Conservation (phyloP, 1,139 yeast species). For the Pichia sp. region DNA sequence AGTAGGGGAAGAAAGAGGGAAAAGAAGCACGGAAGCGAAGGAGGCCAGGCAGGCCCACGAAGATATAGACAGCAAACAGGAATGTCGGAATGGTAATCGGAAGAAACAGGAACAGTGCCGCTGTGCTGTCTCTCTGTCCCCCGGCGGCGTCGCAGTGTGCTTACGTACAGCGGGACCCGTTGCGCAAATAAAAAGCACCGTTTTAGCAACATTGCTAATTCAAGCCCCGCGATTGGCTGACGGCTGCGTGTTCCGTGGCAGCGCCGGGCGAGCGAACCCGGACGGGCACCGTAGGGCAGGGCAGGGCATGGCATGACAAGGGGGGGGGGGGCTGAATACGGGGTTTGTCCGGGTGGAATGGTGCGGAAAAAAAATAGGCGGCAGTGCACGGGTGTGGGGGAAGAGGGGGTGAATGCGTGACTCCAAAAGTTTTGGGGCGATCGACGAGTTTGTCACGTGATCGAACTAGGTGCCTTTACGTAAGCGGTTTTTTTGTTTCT, state of each 20-base stretch:
- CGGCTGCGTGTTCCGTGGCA: not conserved
- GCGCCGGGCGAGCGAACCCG: not conserved
- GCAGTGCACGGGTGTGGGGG: not conserved
- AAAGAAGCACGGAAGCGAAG: not conserved
- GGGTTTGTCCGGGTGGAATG: not conserved
- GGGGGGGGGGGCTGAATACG: not conserved
- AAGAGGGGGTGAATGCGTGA: not conserved
- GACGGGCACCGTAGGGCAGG: not conserved
- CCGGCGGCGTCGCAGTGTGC: not conserved
- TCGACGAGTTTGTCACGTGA: not conserved
- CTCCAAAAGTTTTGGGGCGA: not conserved
- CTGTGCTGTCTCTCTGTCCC: not conserved
- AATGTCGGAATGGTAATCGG: slow-evolving; percentile 2
- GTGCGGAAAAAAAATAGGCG: not conserved
- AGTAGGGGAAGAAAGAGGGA: not conserved
- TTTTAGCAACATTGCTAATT: not conserved
- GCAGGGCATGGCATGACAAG: not conserved
- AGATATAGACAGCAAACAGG: not conserved
- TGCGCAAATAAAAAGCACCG: not conserved
- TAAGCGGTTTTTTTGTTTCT: not conserved
- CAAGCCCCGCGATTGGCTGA: not conserved
- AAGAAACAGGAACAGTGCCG: not conserved
- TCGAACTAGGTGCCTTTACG: not conserved
- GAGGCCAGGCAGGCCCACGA: too few relatives aligned
- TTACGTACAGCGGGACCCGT: not conserved